Conservation (phyloP, 345 rosid species). For the Nasturtium officinale region DNA sequence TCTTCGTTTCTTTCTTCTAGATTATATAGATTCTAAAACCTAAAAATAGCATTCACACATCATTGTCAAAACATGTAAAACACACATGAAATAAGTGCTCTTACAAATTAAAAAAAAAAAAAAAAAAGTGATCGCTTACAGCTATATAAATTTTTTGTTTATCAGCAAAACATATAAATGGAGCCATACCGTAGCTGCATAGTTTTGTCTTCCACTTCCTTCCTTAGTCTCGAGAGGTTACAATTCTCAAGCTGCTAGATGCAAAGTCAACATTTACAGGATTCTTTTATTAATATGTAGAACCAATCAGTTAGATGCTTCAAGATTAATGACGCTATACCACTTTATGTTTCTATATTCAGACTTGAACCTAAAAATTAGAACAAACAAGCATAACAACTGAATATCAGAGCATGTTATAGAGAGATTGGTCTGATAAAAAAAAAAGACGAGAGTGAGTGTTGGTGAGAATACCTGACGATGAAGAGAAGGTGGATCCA, state of each 20-base stretch:
- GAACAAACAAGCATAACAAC: slow-evolving; percentile 2
- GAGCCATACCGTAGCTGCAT: slow-evolving; percentile 51
- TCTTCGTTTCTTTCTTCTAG: background rate
- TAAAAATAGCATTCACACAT: slow-evolving; percentile 1
- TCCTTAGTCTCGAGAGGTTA: slow-evolving; percentile 56
- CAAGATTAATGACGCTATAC: background rate
- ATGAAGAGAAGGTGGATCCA: slow-evolving; percentile 72
- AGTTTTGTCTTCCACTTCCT: slow-evolving; percentile 73
- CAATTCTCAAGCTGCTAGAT: slow-evolving; percentile 61
- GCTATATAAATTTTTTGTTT: background rate
- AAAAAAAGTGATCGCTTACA: background rate
- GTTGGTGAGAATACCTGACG: slow-evolving; percentile 54
- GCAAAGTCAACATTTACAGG: slow-evolving; percentile 15
- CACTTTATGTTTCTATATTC: background rate
- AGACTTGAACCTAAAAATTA: background rate
- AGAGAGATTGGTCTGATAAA: background rate
- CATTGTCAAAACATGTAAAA: background rate
- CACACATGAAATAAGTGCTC: slow-evolving; percentile 8
- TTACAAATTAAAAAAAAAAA: no score
- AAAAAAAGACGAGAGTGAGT: background rate
- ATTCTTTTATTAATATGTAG: slow-evolving; percentile 18
- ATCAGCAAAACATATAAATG: slow-evolving; percentile 11
- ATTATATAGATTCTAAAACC: background rate
- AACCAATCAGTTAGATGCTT: slow-evolving; percentile 10
- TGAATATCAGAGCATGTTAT: background rate